Percentiles rank a stretch among this genome's conserved stretches.
Evolutionary conservation across 768 basidiomycete species (phyloP).

Genomic region (Collybia mongolica): DNA sequence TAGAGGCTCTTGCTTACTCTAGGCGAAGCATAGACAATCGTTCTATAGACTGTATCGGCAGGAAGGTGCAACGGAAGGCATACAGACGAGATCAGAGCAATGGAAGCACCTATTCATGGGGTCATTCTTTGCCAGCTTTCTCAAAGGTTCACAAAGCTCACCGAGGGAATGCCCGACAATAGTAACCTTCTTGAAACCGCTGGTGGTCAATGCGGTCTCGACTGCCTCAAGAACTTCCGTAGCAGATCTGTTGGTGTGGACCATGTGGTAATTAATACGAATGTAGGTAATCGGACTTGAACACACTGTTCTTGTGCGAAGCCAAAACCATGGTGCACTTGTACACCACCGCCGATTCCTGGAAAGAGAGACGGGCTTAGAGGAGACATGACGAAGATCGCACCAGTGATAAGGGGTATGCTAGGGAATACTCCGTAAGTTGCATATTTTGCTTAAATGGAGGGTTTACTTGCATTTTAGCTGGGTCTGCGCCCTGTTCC

Average conservation of each 20-base stretch:
- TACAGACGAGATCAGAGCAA: slow-evolving; percentile 36
- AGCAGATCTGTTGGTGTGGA: slow-evolving; percentile 18
- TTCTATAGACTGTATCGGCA: slow-evolving; percentile 9
- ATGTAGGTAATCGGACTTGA: too few species aligned
- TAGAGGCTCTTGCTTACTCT: slow-evolving; percentile 9
- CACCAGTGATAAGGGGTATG: slow-evolving; percentile 18
- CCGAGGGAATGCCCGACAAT: slow-evolving; percentile 40
- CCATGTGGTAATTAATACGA: neutral
- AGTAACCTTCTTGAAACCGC: slow-evolving; percentile 20
- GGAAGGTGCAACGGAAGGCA: slow-evolving; percentile 40
- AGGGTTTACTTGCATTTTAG: slow-evolving; percentile 16
- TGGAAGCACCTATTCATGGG: slow-evolving; percentile 29
- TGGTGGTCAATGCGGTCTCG: slow-evolving; percentile 15
- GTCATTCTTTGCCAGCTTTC: slow-evolving; percentile 18
- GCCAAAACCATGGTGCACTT: slow-evolving; percentile 23
- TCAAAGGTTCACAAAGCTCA: neutral
- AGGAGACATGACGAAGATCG: slow-evolving; percentile 11
- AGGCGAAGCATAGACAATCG: slow-evolving; percentile 18
- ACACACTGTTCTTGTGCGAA: slow-evolving; percentile 13
- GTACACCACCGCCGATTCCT: slow-evolving; percentile 17
- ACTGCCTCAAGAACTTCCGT: slow-evolving; percentile 25
- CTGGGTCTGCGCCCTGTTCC: slow-evolving; percentile 20
- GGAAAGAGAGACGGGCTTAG: slow-evolving; percentile 22
- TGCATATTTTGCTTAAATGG: too few species aligned
- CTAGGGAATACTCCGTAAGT: neutral